These are phyloP conservation scores for Entomophthora muscae DNA, from an alignment of 371 early-diverging fungal genomes.

Conservation along the genomic window DNA sequence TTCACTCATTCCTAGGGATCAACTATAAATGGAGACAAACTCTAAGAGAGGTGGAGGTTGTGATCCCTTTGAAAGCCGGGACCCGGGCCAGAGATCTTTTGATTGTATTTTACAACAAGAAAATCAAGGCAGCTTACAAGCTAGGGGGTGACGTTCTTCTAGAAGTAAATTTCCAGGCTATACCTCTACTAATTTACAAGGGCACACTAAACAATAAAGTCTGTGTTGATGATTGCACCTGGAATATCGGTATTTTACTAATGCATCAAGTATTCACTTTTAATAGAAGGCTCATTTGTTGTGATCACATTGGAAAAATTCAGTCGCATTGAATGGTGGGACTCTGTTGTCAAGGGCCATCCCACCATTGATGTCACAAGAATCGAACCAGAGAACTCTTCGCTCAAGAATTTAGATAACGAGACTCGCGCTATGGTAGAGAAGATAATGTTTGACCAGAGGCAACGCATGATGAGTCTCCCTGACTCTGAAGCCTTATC, in stretches of 20 bases:
- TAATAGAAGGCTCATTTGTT: constrained; percentile 14
- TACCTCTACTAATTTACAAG: constrained; percentile 9
- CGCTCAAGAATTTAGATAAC: constrained; percentile 69
- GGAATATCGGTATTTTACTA: constrained; percentile 46
- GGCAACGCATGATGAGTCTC: constrained; percentile 62
- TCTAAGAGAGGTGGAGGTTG: constrained; percentile 61
- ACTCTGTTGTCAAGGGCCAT: constrained; percentile 58
- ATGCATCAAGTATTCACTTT: not conserved
- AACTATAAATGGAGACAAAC: constrained; percentile 75
- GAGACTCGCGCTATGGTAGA: constrained; percentile 81
- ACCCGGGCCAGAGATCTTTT: constrained; percentile 49
- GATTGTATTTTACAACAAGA: constrained; percentile 45
- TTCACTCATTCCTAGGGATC: too few species aligned
- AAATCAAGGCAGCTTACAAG: constrained; percentile 52
- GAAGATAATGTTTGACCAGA: constrained; percentile 78
- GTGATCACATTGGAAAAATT: constrained; percentile 66
- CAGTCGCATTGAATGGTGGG: constrained; percentile 82
- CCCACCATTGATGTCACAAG: constrained; percentile 76
- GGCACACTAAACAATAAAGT: constrained; percentile 53
- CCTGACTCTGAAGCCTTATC: constrained; percentile 55
- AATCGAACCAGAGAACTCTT: constrained; percentile 80
- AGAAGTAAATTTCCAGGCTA: constrained; percentile 18
- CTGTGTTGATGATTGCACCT: constrained; percentile 65
- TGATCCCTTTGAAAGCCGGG: constrained; percentile 51
- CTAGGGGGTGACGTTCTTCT: constrained; percentile 42